Evolutionary conservation across 2,329 filamentous ascomycete genomes (phyloP).

Genomic region (Annulohypoxylon truncatum): DNA sequence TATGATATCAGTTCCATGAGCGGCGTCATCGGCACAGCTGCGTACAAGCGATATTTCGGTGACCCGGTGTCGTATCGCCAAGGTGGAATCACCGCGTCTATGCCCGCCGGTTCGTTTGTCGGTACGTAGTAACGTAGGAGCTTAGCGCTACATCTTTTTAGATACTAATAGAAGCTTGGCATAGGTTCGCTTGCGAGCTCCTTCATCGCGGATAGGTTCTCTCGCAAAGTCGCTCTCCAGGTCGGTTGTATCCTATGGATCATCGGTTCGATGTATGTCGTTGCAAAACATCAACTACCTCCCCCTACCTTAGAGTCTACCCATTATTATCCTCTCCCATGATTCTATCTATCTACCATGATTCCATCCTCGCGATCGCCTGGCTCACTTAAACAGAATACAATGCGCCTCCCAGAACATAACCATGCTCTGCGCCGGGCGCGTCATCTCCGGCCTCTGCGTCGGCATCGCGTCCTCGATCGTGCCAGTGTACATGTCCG

Average conservation of each 20-base stretch:
- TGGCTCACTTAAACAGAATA: constrained; percentile 54
- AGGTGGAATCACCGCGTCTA: constrained; percentile 77
- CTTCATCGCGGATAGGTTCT: constrained; percentile 62
- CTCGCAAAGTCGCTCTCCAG: constrained; percentile 62
- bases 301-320: neutral
- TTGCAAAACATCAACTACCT: too few species aligned
- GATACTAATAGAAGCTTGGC: neutral
- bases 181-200: constrained; percentile 61
- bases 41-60: constrained; percentile 79
- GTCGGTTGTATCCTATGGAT: constrained; percentile 64
- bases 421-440: constrained; percentile 76
- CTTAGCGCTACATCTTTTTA: neutral
- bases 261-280: constrained; percentile 55
- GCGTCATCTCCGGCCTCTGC: constrained; percentile 76
- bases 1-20: constrained; percentile 84
- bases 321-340: neutral
- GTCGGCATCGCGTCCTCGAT: constrained; percentile 80
- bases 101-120: constrained; percentile 78
- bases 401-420: constrained; percentile 73
- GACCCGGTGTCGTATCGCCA: constrained; percentile 69
- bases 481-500: constrained; percentile 76
- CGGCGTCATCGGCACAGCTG: constrained; percentile 72
- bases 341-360: neutral
- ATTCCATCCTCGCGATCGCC: neutral
- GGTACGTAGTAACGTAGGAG: constrained; percentile 52